Evolutionary conservation across 495 filamentous ascomycete genomes (phyloP), one percentile per base, ranked within the genome.

Genomic region (Aspergillus campestris): DNA sequence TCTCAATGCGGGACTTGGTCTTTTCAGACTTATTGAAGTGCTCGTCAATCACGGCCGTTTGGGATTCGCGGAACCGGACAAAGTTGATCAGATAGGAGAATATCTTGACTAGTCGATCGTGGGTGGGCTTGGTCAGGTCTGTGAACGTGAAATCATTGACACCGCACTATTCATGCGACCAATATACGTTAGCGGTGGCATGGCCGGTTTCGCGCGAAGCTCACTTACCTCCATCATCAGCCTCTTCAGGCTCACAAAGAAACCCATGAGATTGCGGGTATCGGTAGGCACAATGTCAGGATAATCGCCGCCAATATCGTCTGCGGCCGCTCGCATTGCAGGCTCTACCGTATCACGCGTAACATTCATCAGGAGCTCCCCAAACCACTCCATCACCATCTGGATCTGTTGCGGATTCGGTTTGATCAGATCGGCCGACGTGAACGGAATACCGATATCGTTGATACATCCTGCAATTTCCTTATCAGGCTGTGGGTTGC

Each of bases 31-130:
- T 87, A 70, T 94, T 89, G 69, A 89, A 91, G 62, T 97, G 87
- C 59, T 90, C 83, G 52, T 92, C 87, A 38, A 96, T 95, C 3
- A 88, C 77, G 10, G 71, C 65, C 6, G 84, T 87, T 66, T 95
- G 89, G 44, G 81, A 86, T 67, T 95, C 90, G 49, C 94, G 86
- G 67, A 96, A 98, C 39, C 92, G 79, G 40, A 95, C 89, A 65
- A 98, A 98, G 66, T 98, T 98, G 66, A 98, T 97, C 42, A 97
- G 73, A 59, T 95, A 96, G 27, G 85, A 91, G 56, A 97, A 89
- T 47, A 96, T 89, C 65, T 87, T 89, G 48, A 87, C 82, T 5
- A 98, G 77, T 42, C 92, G 83, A 42, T 82, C 82, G 57, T 87
- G 85, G 9, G 88, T 94, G 18, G 92, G 92, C 65, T 83, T 87